A percentile compares a stretch with the other conserved stretches of the same genome.
phyloP scores from a whole-genome alignment of 2,329 filamentous ascomycete species.

The Alternaria sp. region DNA sequence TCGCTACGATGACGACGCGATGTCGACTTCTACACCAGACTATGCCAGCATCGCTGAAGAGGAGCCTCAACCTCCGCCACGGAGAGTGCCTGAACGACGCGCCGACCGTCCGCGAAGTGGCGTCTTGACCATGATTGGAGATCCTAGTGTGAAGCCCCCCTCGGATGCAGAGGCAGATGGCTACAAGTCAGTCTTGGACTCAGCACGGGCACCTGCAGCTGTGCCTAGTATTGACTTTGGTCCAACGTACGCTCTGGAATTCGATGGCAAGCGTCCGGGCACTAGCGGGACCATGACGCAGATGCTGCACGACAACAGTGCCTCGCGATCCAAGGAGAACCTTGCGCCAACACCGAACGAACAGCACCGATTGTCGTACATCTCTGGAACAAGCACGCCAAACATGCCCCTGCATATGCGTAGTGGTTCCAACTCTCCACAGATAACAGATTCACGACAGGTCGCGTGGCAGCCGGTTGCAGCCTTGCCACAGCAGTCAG shows the following conservation, averaged over 20 bases:
- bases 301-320: conserved; percentile 37
- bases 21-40: conserved; percentile 74
- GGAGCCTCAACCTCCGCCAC: conserved; percentile 37
- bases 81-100: conserved; percentile 59
- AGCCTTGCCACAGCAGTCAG: conserved; percentile 57
- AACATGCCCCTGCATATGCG: conserved; percentile 56
- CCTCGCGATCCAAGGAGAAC: conserved; percentile 47
- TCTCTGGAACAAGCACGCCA: conserved; percentile 47
- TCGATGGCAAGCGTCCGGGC: conserved; percentile 62
- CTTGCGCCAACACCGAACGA: conserved; percentile 41
- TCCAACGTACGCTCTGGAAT: conserved; percentile 75
- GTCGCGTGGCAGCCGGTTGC: conserved; percentile 82
- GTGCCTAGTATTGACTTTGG: conserved; percentile 87
- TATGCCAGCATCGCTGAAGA: conserved; percentile 72
- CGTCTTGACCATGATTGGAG: conserved; percentile 79
- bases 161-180: conserved; percentile 58
- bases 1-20: conserved; percentile 70
- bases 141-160: conserved; percentile 54
- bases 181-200: conserved; percentile 50
- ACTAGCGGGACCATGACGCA: conserved; percentile 63
- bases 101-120: conserved; percentile 78
- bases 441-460: conserved; percentile 67
- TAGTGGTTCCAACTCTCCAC: conserved; percentile 44
- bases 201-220: conserved; percentile 52
- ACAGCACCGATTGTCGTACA: conserved; percentile 40